phyloP scores from a whole-genome alignment of 495 filamentous ascomycete species.

The Podospora tetraspora region DNA sequence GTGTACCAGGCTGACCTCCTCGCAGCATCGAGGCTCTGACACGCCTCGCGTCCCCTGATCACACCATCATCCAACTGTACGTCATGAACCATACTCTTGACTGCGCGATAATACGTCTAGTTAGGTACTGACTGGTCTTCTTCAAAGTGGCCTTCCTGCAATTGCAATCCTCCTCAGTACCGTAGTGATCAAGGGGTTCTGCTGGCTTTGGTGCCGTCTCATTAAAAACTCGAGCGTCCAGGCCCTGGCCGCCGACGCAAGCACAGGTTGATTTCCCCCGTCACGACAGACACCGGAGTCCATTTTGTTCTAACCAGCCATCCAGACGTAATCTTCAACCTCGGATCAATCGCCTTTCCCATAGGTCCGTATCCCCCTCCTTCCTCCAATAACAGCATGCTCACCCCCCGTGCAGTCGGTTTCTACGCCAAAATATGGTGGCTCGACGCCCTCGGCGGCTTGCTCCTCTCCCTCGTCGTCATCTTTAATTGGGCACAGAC shows the following conservation, averaged over 20 bases:
- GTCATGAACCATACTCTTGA: neutral
- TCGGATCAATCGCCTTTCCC: conserved; percentile 79
- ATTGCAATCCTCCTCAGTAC: conserved; percentile 78
- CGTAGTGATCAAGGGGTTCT: conserved; percentile 73
- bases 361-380: conserved; percentile 46
- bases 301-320: neutral
- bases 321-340: conserved; percentile 76
- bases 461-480: conserved; percentile 74
- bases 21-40: conserved; percentile 56
- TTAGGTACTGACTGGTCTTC: neutral
- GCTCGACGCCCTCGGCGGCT: conserved; percentile 78
- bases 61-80: conserved; percentile 63
- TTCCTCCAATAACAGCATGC: neutral
- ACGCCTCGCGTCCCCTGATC: conserved; percentile 59
- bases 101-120: neutral
- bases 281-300: neutral
- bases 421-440: conserved; percentile 75
- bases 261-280: conserved; percentile 19
- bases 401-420: conserved; percentile 49
- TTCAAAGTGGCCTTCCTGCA: conserved; percentile 52
- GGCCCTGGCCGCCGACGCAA: conserved; percentile 50
- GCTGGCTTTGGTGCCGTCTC: conserved; percentile 86
- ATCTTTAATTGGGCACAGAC: conserved; percentile 82
- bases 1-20: neutral
- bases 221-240: conserved; percentile 87